These are phyloP conservation scores for Cladosporium halotolerans DNA, from an alignment of 2,329 filamentous ascomycete genomes.

Conservation along the genomic window DNA sequence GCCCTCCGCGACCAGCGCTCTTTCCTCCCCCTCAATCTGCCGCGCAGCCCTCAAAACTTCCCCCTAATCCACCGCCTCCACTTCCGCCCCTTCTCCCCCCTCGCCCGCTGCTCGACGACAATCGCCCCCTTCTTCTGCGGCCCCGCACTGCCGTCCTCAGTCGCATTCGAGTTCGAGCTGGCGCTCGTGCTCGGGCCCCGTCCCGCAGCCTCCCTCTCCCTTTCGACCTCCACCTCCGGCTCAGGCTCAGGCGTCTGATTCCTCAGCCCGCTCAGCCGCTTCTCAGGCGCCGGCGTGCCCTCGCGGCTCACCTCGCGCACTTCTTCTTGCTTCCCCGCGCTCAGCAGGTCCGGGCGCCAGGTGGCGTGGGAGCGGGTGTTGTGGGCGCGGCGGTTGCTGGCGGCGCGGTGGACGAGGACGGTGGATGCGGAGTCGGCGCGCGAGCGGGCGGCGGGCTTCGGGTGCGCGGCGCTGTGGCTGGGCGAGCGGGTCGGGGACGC, in stretches of 20 bases:
- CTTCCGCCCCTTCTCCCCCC: conserved; percentile 4
- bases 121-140: background rate
- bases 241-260: no score
- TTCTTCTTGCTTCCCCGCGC: conserved; percentile 2
- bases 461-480: conserved; percentile 11
- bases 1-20: background rate
- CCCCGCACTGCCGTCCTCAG: background rate
- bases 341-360: conserved; percentile 24
- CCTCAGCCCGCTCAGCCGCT: no score
- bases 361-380: conserved; percentile 22
- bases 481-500: conserved; percentile 1
- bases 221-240: no score
- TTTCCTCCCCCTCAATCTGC: background rate
- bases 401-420: conserved; percentile 29
- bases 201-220: background rate
- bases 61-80: conserved; percentile 2
- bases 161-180: background rate
- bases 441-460: conserved; percentile 15
- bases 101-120: background rate
- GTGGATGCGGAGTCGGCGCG: conserved; percentile 28
- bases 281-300: conserved; percentile 2
- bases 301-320: conserved; percentile 12
- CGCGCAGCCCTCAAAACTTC: background rate
- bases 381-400: conserved; percentile 22
- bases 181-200: background rate